Percentiles rank a stretch among this genome's conserved stretches.
phyloP scores from a whole-genome alignment of 495 filamentous ascomycete species.

The Penicillium flavigenum region DNA sequence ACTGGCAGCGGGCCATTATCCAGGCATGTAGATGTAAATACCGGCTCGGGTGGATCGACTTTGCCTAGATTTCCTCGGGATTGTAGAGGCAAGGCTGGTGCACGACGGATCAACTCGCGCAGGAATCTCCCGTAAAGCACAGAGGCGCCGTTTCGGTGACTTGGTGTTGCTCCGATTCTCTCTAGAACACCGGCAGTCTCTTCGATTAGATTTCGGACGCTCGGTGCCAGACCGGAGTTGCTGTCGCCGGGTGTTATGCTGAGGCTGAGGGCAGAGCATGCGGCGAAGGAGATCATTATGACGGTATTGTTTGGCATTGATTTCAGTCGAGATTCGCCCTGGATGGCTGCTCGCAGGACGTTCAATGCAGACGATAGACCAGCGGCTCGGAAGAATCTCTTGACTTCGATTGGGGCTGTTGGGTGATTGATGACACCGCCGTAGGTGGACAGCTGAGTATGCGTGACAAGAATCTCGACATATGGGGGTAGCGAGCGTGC shows the following conservation, averaged over 20 bases:
- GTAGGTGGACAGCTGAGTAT: conserved; percentile 70
- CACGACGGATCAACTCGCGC: conserved; percentile 54
- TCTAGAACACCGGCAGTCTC: conserved; percentile 69
- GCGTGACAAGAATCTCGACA: conserved; percentile 71
- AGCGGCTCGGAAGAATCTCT: conserved; percentile 68
- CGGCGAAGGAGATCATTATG: conserved; percentile 75
- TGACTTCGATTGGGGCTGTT: conserved; percentile 66
- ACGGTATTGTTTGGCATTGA: conserved; percentile 78
- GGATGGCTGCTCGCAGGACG: conserved; percentile 70
- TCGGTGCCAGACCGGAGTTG: conserved; percentile 60
- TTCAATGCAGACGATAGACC: conserved; percentile 68
- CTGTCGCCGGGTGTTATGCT: conserved; percentile 55
- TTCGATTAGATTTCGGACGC: conserved; percentile 64
- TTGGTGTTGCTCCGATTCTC: conserved; percentile 61
- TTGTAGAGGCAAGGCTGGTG: conserved; percentile 19
- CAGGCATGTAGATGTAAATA: conserved; percentile 20
- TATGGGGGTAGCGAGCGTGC: conserved; percentile 66
- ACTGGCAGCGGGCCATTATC: conserved; percentile 12
- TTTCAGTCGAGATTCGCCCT: conserved; percentile 65
- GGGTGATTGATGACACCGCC: conserved; percentile 72
- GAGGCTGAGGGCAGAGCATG: conserved; percentile 66
- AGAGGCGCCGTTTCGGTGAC: conserved; percentile 63
- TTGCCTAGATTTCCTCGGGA: conserved; percentile 8
- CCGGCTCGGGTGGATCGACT: conserved; percentile 13
- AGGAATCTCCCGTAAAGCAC: conserved; percentile 62